Base-by-base conservation (phyloP, 257 asterid genomes). In the Nicotiana tomentosiformis region DNA sequence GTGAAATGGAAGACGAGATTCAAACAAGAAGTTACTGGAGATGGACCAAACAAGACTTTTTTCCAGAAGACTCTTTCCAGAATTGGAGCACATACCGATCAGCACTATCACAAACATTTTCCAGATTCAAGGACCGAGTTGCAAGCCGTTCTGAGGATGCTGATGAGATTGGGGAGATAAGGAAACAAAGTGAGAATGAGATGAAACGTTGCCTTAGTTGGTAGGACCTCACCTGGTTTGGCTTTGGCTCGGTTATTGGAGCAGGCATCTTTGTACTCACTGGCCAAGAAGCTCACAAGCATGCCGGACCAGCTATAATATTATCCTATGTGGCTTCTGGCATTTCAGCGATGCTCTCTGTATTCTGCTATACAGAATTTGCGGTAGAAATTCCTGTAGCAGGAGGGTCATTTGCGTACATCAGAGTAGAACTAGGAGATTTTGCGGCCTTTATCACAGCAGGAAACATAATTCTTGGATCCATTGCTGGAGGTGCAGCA, bases 171-270 rank as follows among this genome's bases (percentile, higher is more conserved):
- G 87, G 77, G 30, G 87, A 87, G 51, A 88, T 90, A 77, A 87
- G 87, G n/a, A 87, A 84, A 83, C 90, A 91, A 87, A 91, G 95
- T 49, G 95, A 91, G 77, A 89, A 91, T 86, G 84, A 55, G 86
- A 90, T 91, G 93, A 91, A 88, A 61, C 90, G 91, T 77, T 87
- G 92, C 88, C 95, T 91, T 86, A 90, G 58, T 89, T 90, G 95
- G 95, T 91, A 92, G 93, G 95, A 91, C 82, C 92, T 91, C 79
- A 90, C 83, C 85, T 91, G 95, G 95, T 91, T 90, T 5, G 95
- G 95, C 14, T 91, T 91, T n/a, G 95, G 95, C 79, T 77, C 95
- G 3, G 95, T 90, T 12, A 91, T 91, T 5, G 93, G 95, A n/a
- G 90, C 95, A 1, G 92, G 93, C 11, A 91, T 91, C 81, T 91